Conservation (phyloP, 1,284 basidiomycete species). For the Ustilago esculenta region DNA sequence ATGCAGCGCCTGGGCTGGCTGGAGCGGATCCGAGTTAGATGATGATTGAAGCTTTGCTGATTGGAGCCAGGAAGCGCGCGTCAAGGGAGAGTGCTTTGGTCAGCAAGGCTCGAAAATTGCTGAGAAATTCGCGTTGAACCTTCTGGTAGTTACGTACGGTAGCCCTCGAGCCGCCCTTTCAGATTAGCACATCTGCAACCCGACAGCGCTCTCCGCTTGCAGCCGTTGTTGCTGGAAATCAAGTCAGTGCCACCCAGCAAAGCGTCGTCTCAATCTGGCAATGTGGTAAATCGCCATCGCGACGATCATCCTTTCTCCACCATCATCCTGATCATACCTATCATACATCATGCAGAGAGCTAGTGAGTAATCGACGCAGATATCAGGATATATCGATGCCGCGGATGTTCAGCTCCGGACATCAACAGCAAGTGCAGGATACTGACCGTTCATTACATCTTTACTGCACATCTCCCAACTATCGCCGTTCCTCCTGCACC, state of each 20-base stretch:
- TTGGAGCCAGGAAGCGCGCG: constrained; percentile 28
- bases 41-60: constrained; percentile 31
- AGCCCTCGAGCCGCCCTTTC: not conserved
- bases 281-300: constrained; percentile 15
- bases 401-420: too few species aligned
- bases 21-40: constrained; percentile 28
- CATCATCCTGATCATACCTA: constrained; percentile 18
- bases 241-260: constrained; percentile 15
- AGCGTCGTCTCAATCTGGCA: constrained; percentile 8
- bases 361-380: constrained; percentile 19
- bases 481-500: too few species aligned
- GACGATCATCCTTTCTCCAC: constrained; percentile 5
- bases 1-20: too few species aligned
- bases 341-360: constrained; percentile 45
- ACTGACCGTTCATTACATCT: constrained; percentile 3
- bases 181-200: constrained; percentile 32
- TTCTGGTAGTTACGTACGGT: constrained; percentile 15
- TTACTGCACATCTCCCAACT: too few species aligned
- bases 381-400: not conserved
- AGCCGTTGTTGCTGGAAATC: constrained; percentile 3
- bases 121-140: constrained; percentile 7
- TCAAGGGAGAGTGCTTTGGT: constrained; percentile 26
- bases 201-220: constrained; percentile 9
- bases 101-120: constrained; percentile 21
- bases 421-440: not conserved